Evolutionary conservation across 768 basidiomycete genomes (phyloP), one percentile per base, ranked within the genome.

Genomic region (Russula emetica): DNA sequence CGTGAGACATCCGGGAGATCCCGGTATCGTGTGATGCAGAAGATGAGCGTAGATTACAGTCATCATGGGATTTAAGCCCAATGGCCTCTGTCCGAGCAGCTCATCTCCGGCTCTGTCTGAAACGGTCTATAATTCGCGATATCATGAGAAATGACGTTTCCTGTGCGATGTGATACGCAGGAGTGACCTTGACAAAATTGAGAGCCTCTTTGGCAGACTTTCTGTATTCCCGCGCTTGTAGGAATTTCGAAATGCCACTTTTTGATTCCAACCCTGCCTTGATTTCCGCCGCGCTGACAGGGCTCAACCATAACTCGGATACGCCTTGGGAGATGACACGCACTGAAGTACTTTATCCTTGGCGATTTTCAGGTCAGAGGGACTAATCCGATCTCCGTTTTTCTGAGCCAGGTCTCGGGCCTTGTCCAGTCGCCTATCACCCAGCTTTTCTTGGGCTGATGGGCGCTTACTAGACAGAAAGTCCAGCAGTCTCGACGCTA

Each of bases 191-290:
- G 5, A 61, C 49, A 51, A 40, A 58, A 2, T 28, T n/a, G 6
- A 24, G 30, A 24, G 63, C 40, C 5, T 44, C 59, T 28, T 64
- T 60, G 2, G 63, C 38, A 1, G 28, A 5, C 13, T 56, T 60
- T 24, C 22, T 16, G 38, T 36, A 64, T 42, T 64, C 59, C 8
- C 38, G 45, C 7, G 59, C 59, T 24, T 60, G 63, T n/a, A 55
- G 24, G 24, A n/a, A 64, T 45, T 13, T 60, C 16, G 58, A 9
- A 16, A 61, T 2, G 18, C 59, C 49, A 34, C 18, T 55, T 32
- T 50, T 64, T 18, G 30, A 28, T 5, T 47, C 47, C 20, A 64
- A n/a, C 24, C 59, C 63, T 20, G 0, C 11, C 36, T 20, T 51
- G 18, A 42, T 42, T 40, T 64, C 63, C 44, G 9, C 9, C 8